Base-by-base conservation (phyloP, 805 yeast genomes). In the Sugiyamaella lignohabitans region DNA sequence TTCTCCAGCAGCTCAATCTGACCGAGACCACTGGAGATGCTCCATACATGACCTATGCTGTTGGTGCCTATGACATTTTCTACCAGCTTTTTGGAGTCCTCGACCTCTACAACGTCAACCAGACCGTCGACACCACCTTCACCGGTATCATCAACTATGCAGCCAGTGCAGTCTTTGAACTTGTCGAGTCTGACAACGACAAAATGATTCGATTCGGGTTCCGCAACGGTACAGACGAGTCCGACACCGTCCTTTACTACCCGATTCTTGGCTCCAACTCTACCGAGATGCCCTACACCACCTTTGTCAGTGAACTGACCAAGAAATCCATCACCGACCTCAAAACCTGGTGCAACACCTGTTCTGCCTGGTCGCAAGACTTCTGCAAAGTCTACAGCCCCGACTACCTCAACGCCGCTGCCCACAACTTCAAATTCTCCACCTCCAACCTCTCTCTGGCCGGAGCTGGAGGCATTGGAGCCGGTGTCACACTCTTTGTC, bases 381-480 rank as follows among this genome's bases (percentile, higher is more conserved):
- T 61, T 67, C 58, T 72, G 77, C 54, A 51, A 68, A n/a, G 47
- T 59, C 4, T 57, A 51, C 29, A 24, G 66, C 24, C 59, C 57
- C 5, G 50, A 48, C 35, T 51, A 45, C 40, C 46, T 51, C 17
- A 27, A 22, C 18, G 54, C 54, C 19, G 21, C 16, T 67, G 70
- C 38, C 6, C 42, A 37, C 21, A 40, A 45, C 45, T 46, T 43
- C 38, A 57, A 61, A 49, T 58, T 40, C 42, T n/a, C 55, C 54
- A 50, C 47, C 38, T 27, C 39, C 29, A 38, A 19, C n/a, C 58
- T 64, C 17, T 75, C 75, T 8, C 74, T 50, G 35, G 77, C 76
- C 22, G 77, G 77, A 47, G 77, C 76, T 46, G 71, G 73, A 52
- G 78, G 78, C 50, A 77, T 75, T 24, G 76, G 76, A 52, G 67